phyloP scores from a whole-genome alignment of 768 basidiomycete species.

The Mycena floridula region DNA sequence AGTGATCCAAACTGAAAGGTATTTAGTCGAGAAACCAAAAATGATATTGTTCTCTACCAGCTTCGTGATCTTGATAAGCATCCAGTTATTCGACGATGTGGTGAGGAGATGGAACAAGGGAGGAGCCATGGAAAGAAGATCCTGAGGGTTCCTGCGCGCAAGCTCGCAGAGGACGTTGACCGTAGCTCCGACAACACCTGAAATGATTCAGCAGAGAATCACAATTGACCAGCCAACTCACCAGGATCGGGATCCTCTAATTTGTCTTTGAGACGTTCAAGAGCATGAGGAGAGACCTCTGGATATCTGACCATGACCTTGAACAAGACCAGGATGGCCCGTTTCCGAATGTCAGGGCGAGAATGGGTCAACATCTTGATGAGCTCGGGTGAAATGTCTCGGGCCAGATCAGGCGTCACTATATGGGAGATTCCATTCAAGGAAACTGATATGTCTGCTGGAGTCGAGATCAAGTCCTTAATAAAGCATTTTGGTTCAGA shows the following conservation, averaged over 20 bases:
- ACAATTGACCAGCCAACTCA: constrained; percentile 23
- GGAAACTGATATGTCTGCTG: constrained; percentile 69
- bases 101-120: constrained; percentile 90
- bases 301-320: constrained; percentile 80
- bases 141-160: constrained; percentile 69
- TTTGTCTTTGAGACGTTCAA: constrained; percentile 70
- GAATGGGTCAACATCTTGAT: constrained; percentile 88
- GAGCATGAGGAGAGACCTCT: constrained; percentile 60
- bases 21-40: constrained; percentile 3
- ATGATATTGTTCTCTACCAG: constrained; percentile 41
- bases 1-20: constrained; percentile 78
- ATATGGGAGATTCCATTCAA: constrained; percentile 82
- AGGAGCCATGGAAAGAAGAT: constrained; percentile 84
- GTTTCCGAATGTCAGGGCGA: constrained; percentile 80
- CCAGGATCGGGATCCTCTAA: constrained; percentile 75
- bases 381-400: constrained; percentile 83
- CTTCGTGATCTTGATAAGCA: constrained; percentile 98
- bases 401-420: constrained; percentile 81
- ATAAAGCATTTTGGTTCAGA: too few relatives aligned
- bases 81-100: constrained; percentile 97
- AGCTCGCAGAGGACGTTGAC: constrained; percentile 95
- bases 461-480: constrained; percentile 77
- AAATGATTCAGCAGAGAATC: neutral
- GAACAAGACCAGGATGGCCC: constrained; percentile 81
- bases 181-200: constrained; percentile 90